Conservation (phyloP, 192 early-diverging fungal species). For the Coemansia sp. region DNA sequence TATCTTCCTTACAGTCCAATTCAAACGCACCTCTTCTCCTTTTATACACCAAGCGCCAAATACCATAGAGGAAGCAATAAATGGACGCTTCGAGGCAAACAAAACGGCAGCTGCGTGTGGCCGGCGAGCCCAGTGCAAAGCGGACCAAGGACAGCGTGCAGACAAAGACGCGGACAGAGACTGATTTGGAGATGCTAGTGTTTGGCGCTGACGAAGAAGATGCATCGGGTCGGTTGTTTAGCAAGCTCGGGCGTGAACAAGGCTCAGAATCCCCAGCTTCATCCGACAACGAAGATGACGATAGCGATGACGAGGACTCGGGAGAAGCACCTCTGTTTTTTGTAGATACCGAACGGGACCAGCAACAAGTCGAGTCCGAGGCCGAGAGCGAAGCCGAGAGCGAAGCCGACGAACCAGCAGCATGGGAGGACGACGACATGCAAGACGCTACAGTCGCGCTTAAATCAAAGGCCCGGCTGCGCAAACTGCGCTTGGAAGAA, state of each 20-base stretch:
- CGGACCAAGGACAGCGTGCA: slow-evolving; percentile 7
- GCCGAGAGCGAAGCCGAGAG: slow-evolving; percentile 36
- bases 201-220: slow-evolving; percentile 66
- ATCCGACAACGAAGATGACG: slow-evolving; percentile 39
- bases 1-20: too few species aligned
- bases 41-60: not conserved
- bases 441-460: slow-evolving; percentile 72
- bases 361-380: slow-evolving; percentile 22
- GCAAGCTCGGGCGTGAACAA: slow-evolving; percentile 12
- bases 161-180: slow-evolving; percentile 65
- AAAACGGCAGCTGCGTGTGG: not conserved
- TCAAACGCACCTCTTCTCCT: too few species aligned
- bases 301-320: not conserved
- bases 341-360: slow-evolving; percentile 37
- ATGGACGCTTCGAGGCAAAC: not conserved
- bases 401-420: slow-evolving; percentile 27
- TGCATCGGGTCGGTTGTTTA: slow-evolving; percentile 16
- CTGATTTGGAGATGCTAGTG: slow-evolving; percentile 71
- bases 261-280: slow-evolving; percentile 5
- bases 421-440: slow-evolving; percentile 83
- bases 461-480: slow-evolving; percentile 58
- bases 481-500: slow-evolving; percentile 76
- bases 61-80: not conserved
- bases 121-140: slow-evolving; percentile 2
- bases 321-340: slow-evolving; percentile 31